phyloP scores from a whole-genome alignment of 2,329 filamentous ascomycete species.

The Aspergillus neoniger region DNA sequence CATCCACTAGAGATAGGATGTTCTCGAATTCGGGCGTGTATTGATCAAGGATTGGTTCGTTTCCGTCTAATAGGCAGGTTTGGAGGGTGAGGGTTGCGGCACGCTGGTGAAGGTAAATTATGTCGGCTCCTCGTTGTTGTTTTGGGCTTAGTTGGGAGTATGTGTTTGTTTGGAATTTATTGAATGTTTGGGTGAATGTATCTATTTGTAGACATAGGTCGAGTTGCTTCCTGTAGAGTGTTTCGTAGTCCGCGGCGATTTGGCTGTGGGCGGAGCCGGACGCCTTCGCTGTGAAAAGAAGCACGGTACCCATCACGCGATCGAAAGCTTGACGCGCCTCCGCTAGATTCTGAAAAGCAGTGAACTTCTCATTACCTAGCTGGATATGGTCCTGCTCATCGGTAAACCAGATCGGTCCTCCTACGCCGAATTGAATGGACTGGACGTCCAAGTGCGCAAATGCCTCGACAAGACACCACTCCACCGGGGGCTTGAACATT shows the following conservation, averaged over 20 bases:
- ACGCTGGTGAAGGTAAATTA: constrained; percentile 18
- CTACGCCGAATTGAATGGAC: constrained; percentile 2
- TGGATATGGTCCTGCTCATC: neutral
- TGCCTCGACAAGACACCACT: constrained; percentile 2
- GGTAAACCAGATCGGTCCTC: neutral
- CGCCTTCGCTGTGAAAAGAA: neutral
- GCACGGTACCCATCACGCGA: neutral
- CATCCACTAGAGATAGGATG: constrained; percentile 1
- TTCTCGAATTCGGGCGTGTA: constrained; percentile 11
- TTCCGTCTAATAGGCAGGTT: constrained; percentile 11
- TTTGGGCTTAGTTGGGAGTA: neutral
- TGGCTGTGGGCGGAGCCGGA: neutral
- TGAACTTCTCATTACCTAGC: neutral
- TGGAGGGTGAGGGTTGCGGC: constrained; percentile 13
- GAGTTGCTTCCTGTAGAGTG: neutral
- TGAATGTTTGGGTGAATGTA: neutral
- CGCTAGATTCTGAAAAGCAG: neutral
- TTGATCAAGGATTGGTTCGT: constrained; percentile 6
- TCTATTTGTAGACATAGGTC: neutral
- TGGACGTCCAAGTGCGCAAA: constrained; percentile 12
- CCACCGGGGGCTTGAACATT: neutral
- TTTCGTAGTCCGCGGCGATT: neutral
- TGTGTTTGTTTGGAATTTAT: neutral
- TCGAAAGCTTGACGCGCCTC: constrained; percentile 7
- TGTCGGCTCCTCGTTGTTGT: constrained; percentile 17